Conservation (phyloP, 805 yeast genomes). For the Alloascoidea hylecoeti region DNA sequence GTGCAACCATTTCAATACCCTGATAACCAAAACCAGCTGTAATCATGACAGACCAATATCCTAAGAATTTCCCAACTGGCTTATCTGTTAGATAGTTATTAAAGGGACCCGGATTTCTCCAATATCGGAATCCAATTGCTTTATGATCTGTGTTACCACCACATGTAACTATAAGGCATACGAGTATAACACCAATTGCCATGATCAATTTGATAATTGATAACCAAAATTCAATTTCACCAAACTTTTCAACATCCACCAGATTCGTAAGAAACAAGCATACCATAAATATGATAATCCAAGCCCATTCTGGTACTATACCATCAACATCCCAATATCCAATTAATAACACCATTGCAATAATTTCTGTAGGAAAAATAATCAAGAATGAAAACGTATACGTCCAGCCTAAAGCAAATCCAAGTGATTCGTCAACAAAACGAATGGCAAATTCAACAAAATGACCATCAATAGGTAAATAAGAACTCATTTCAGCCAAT, state of each 20-base stretch:
- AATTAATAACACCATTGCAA: conserved; percentile 58
- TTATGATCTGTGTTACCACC: neutral
- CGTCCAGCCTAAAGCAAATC: conserved; percentile 56
- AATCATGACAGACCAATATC: neutral
- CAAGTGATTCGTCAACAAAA: conserved; percentile 67
- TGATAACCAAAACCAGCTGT: neutral
- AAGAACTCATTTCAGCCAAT: conserved; percentile 65
- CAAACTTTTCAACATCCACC: conserved; percentile 54
- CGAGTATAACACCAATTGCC: conserved; percentile 36
- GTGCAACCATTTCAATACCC: neutral
- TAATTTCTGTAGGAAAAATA: conserved; percentile 57
- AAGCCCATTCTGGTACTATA: conserved; percentile 40
- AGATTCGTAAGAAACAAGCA: conserved; percentile 33
- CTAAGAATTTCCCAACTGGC: neutral
- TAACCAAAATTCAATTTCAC: conserved; percentile 52
- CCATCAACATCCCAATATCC: conserved; percentile 38
- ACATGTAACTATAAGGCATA: conserved; percentile 10
- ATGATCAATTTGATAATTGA: conserved; percentile 41
- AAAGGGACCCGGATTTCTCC: conserved; percentile 1
- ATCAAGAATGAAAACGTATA: conserved; percentile 58
- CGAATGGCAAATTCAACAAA: conserved; percentile 60
- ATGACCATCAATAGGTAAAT: conserved; percentile 61
- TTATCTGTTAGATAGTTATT: neutral
- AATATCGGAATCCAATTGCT: neutral
- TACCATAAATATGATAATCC: conserved; percentile 39